Evolutionary conservation across 805 yeast genomes (phyloP).

Genomic region (Brettanomyces nanus): DNA sequence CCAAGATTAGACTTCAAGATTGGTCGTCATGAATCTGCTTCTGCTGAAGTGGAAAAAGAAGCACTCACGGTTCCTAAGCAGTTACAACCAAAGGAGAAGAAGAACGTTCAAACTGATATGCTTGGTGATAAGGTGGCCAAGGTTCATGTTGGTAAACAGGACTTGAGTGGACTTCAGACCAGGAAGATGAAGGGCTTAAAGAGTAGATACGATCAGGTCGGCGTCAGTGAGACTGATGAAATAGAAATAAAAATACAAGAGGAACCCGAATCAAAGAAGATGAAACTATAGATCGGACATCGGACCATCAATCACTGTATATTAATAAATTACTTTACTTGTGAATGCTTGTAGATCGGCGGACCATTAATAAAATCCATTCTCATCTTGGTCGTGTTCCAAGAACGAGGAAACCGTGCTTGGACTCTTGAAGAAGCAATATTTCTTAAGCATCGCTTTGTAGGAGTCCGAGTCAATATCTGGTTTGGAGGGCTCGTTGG

Average conservation of each 20-base stretch:
- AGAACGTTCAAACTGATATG: constrained; percentile 78
- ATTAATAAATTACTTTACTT: no score
- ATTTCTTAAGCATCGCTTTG: constrained; percentile 47
- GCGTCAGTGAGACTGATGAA: constrained; percentile 10
- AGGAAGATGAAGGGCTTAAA: constrained; percentile 98
- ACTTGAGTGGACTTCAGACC: constrained; percentile 81
- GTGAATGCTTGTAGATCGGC: no score
- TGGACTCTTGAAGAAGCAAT: constrained; percentile 48
- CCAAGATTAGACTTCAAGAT: constrained; percentile 90
- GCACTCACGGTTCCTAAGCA: constrained; percentile 77
- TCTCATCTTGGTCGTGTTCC: constrained; percentile 13
- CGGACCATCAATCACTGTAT: no score
- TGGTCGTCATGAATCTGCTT: constrained; percentile 77
- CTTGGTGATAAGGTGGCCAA: constrained; percentile 97
- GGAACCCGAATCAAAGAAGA: constrained; percentile 4
- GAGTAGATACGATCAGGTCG: constrained; percentile 75
- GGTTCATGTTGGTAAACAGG: constrained; percentile 94
- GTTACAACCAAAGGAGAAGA: constrained; percentile 71
- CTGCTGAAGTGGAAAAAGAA: constrained; percentile 85
- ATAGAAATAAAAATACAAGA: constrained; percentile 10
- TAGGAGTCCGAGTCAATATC: constrained; percentile 43
- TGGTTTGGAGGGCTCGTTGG: constrained; percentile 18
- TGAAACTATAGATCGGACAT: neutral
- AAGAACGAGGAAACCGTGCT: constrained; percentile 26
- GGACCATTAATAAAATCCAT: no score